phyloP scores from a whole-genome alignment of 2,329 filamentous ascomycete genomes.

The Drechslerella coelobrocha region DNA sequence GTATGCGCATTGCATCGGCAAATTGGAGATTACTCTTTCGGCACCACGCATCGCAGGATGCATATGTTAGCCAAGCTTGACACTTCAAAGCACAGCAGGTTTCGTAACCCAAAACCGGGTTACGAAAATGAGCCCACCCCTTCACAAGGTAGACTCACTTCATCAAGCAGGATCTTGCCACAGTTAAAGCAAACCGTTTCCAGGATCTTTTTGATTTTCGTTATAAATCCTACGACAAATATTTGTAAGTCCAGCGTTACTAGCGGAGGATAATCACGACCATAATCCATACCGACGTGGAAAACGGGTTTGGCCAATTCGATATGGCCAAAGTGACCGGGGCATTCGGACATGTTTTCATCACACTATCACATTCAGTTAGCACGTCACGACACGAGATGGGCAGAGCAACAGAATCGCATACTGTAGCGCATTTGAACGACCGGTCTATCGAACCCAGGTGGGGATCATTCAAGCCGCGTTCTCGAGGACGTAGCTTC shows the following conservation, averaged over 20 bases:
- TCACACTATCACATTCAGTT: conserved; percentile 66
- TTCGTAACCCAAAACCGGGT: conserved; percentile 26
- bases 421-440: conserved; percentile 83
- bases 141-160: conserved; percentile 78
- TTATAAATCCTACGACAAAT: conserved; percentile 77
- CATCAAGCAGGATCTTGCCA: conserved; percentile 95
- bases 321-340: conserved; percentile 98
- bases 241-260: neutral
- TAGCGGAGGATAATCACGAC: conserved; percentile 21
- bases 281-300: conserved; percentile 69
- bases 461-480: conserved; percentile 92
- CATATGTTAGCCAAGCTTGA: conserved; percentile 54
- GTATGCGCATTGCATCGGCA: conserved; percentile 77
- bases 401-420: conserved; percentile 3
- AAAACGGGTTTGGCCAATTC: conserved; percentile 96
- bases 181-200: conserved; percentile 99
- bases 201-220: conserved; percentile 98
- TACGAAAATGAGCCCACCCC: conserved; percentile 40
- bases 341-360: conserved; percentile 93
- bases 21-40: conserved; percentile 83
- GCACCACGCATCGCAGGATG: conserved; percentile 51
- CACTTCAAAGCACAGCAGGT: conserved; percentile 37
- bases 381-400: conserved; percentile 12
- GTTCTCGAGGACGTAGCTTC: conserved; percentile 85
- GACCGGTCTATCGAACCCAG: conserved; percentile 95